Evolutionary conservation across 345 rosid species (phyloP).

Genomic region (Lumnitzera littorea): DNA sequence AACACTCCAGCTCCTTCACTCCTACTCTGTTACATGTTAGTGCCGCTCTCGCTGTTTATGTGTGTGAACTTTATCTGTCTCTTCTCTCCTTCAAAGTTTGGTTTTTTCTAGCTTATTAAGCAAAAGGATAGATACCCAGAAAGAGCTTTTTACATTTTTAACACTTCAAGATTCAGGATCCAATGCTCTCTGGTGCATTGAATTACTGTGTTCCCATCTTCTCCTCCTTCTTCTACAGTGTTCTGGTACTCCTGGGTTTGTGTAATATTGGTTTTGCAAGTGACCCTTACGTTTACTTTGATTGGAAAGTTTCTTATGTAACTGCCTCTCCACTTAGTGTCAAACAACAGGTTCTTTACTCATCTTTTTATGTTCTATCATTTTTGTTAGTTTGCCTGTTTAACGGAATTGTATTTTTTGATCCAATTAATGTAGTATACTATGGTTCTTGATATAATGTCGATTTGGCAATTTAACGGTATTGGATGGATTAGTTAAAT

Average conservation of each 20-base stretch:
- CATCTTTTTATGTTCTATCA: background rate
- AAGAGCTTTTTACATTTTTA: background rate
- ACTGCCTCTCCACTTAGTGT: slow-evolving; percentile 56
- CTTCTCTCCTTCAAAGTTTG: no score
- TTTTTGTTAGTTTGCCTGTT: background rate
- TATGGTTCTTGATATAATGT: no score
- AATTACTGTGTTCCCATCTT: slow-evolving; percentile 5
- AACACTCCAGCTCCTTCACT: no score
- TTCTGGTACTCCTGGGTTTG: slow-evolving; percentile 9
- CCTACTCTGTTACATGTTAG: no score
- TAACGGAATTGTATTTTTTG: background rate
- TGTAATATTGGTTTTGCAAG: slow-evolving; percentile 29
- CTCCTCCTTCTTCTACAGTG: slow-evolving; percentile 16
- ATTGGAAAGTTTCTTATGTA: slow-evolving; percentile 87
- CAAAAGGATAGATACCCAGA: no score
- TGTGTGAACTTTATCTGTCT: no score
- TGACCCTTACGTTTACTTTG: slow-evolving; percentile 75
- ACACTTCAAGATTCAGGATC: slow-evolving; percentile 13
- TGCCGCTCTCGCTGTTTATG: no score
- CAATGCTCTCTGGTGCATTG: slow-evolving; percentile 29
- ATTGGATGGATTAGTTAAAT: no score
- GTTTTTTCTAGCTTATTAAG: no score
- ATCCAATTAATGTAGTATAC: background rate
- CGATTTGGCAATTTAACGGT: no score
- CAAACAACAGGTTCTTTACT: slow-evolving; percentile 53